Evolutionary conservation across 768 basidiomycete genomes (phyloP), one percentile per base, ranked within the genome.

Genomic region (Tephrocybe sp.): DNA sequence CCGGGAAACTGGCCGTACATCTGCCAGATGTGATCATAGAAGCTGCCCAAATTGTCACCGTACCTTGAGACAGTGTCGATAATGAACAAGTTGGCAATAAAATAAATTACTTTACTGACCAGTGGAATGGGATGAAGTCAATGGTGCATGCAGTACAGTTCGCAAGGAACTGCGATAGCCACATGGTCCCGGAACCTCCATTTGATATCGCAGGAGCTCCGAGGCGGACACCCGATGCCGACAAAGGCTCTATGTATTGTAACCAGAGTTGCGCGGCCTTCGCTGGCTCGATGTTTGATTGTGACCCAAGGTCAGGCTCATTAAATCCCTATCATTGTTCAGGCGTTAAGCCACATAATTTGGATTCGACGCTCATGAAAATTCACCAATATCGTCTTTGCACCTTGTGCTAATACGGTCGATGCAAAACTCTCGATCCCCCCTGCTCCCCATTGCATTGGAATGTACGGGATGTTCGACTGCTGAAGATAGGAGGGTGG

Each of bases 371-470:
- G 17, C 8, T 11, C 6, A 32, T 9, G 23, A 16, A 7, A 22
- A 45, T 57, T 42, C 45, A 66, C 81, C 14, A 80, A 60, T 38
- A 73, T 68, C 26, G 55, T 60, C 41, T 67, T 61, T 39, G 76
- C 71, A 53, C 77, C 75, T 32, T 72, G 55, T 17, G 63, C 54
- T 30, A 56, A 53, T 16, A 71, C 62, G 7, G 50, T 56, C 6
- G 55, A 39, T 14, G 62, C 59, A 39, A 72, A 64, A 36, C 54
- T 62, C 47, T 69, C 60, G 33, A 67, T 63, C 23, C 65, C 62
- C 26, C 42, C 47, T 3, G 59, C 45, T 19, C 70, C 70, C 70
- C 70, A 72, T 55, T 72, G 70, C 71, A 72, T 72, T 0, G 71
- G 71, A 22, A 72, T 63, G 48, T 68, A 72, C 26, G 62, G 59